Base-by-base conservation (phyloP, 495 filamentous ascomycete genomes). In the Tricharina praecox region DNA sequence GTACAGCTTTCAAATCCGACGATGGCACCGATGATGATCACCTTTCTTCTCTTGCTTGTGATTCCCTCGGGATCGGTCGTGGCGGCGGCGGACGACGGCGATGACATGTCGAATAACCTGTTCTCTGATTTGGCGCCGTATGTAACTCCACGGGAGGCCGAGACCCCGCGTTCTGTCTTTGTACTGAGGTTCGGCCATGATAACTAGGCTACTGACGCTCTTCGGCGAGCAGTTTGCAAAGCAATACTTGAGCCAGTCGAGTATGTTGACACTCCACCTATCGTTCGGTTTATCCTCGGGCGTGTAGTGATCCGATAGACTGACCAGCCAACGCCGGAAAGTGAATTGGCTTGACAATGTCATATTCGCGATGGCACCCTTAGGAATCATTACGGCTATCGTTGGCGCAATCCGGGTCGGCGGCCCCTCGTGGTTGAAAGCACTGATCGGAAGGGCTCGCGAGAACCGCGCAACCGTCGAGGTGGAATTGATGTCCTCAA, bases 201-300 rank as follows among this genome's bases (percentile, higher is more conserved):
- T n/a, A n/a, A n/a, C n/a, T n/a, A n/a, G n/a, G n/a, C n/a, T n/a
- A n/a, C n/a, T 76, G 28, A 60, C 68, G 10, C 62, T 57, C 4
- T 57, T 57, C n/a, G 73, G 74, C 1, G 74, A 76, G 36, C 61
- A 66, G 33, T 63, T 78, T 23, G 70, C 73, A 0, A 72, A 66
- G 51, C 74, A 78, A 57, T 77, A 70, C 46, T 66, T 77, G 37
- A 74, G 70, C 47, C 68, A 75, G 46, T 67, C 68, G 0, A 66
- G 45, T 48, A 4, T n/a, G 33, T 30, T n/a, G n/a, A n/a, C 40
- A 8, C 13, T 23, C 43, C 28, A 46, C 26, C 13, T 46, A 4
- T 5, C 16, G 9, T 21, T 44, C 15, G 21, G 34, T 43, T 43
- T 4, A 43, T 25, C 10, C 5, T 11, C 16, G 20, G 23, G 9